Evolutionary conservation across 495 filamentous ascomycete species (phyloP), one percentile per base, ranked within the genome.

Genomic region (Neurospora sp.): DNA sequence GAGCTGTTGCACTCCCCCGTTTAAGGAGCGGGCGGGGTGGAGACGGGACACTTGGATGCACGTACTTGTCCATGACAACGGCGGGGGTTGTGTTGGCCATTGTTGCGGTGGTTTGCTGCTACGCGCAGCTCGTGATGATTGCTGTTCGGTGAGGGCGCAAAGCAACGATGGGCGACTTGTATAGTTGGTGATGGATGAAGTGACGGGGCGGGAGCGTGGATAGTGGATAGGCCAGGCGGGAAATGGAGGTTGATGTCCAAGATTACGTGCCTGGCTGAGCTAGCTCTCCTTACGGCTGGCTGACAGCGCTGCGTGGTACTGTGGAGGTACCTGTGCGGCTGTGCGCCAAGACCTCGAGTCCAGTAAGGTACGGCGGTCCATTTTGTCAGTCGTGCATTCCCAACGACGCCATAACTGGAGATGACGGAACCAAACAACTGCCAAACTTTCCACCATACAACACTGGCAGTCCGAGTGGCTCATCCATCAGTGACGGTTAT

Each of bases 21-120:
- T 46, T 42, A 35, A 20, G 39, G 69, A 69, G 72, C 71, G 77
- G 76, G 77, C 74, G 75, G 49, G 74, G 42, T 70, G 69, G 75
- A 39, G 66, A 71, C 12, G 75, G 70, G 49, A 60, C 70, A 74
- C 49, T 76, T 72, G 73, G 72, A 16, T 66, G 74, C 74, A 88
- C 96, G 78, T 91, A 99, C 96, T 99, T 99, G 96, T 99, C 96
- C 93, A 99, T 99, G 93, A 99, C 96, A 97, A 99, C 96, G 92
- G 96, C 96, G 76, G 96, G 96, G 80, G 96, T 98, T 91, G 98
- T 94, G 86, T 90, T 91, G 77, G 96, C 93, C 96, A 99, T 99
- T 80, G 79, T 80, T 77, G 79, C 76, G 72, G 71, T 73, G 35
- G 27, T 74, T 23, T 72, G 77, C 73, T 74, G 75, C 75, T 73